Base-by-base conservation (phyloP, 2,329 filamentous ascomycete species). In the Davidsoniella neocaledoniae region DNA sequence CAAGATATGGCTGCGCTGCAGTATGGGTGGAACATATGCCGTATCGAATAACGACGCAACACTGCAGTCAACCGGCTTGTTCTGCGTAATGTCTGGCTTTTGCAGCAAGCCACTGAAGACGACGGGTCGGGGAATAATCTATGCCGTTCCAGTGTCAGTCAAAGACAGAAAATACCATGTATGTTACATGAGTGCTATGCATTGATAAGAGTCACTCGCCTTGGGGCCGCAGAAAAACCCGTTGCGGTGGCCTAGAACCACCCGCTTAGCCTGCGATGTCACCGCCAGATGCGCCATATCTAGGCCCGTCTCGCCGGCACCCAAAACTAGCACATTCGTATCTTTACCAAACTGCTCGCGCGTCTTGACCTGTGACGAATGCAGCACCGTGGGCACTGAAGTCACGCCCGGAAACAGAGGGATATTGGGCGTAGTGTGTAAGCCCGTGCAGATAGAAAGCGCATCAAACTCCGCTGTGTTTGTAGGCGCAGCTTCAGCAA, bases 1-100 rank as follows among this genome's bases (percentile, higher is more conserved):
- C 4, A 67, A 61, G 2, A 68, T 53, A 1, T 55, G 59, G 12
- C 65, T 66, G n/a, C 62, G 62, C 51, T 69, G 66, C 0, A 73
- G 58, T 3, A 64, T 51, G 0, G 67, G 66, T n/a, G 71, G 70
- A 4, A 68, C 65, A 49, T 73, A 73, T 4, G 68, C 68, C 0
- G 70, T 72, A 53, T 73, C 70, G 53, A 74, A 72, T 4, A 73
- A 57, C 49, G 68, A 71, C 8, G 68, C 69, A 1, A 67, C 61
- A 1, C 66, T 65, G 2, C 66, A 63, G 54, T 73, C 70, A 12
- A 70, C 63, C 0, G 70, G 69, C 38, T 71, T 69, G 43, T 68
- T 69, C 7, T 60, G 63, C 1, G 42, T 48, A 6, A 50, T 43
- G 29, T 42, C n/a, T 7, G 42, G 21, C 23, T 47, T 47, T 16